Evolutionary conservation across 495 filamentous ascomycete genomes (phyloP).

Genomic region (Penicillium atrosanguineum): DNA sequence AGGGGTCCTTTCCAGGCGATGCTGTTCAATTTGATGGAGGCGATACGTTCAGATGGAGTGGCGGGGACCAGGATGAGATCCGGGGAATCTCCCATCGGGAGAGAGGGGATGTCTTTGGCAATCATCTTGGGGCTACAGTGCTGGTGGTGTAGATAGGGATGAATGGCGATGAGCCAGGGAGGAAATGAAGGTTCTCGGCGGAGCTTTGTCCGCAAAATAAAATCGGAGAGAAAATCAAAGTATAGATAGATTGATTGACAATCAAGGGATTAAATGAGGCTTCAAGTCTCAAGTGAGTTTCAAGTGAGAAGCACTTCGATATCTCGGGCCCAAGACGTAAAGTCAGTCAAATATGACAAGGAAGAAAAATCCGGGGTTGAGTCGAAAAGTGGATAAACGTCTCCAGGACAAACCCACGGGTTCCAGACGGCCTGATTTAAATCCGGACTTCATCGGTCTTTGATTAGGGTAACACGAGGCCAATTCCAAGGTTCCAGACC

Average conservation of each 20-base stretch:
- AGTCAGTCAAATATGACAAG: not conserved
- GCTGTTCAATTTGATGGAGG: constrained; percentile 66
- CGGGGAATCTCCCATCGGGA: constrained; percentile 59
- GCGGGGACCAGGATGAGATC: constrained; percentile 66
- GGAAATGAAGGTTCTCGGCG: not conserved
- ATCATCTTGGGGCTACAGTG: constrained; percentile 25
- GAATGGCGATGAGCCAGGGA: not conserved
- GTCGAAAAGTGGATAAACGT: constrained; percentile 9
- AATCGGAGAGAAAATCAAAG: not conserved
- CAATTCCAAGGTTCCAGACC: not conserved
- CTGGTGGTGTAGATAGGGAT: not conserved
- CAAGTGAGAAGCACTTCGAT: not conserved
- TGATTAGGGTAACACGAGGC: constrained; percentile 2
- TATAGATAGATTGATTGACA: not conserved
- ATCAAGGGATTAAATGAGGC: too few relatives aligned
- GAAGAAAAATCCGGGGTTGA: constrained; percentile 33
- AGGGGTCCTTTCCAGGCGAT: constrained; percentile 69
- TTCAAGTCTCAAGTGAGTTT: not conserved
- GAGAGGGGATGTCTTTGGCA: constrained; percentile 29
- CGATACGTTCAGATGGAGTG: constrained; percentile 60
- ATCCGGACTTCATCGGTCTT: not conserved
- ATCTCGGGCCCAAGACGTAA: too few relatives aligned
- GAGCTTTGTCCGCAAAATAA: not conserved
- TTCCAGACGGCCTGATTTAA: constrained; percentile 4
- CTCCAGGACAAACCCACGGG: not conserved